Evolutionary conservation across 1,284 basidiomycete species (phyloP).

Genomic region (Leccinum variabile): DNA sequence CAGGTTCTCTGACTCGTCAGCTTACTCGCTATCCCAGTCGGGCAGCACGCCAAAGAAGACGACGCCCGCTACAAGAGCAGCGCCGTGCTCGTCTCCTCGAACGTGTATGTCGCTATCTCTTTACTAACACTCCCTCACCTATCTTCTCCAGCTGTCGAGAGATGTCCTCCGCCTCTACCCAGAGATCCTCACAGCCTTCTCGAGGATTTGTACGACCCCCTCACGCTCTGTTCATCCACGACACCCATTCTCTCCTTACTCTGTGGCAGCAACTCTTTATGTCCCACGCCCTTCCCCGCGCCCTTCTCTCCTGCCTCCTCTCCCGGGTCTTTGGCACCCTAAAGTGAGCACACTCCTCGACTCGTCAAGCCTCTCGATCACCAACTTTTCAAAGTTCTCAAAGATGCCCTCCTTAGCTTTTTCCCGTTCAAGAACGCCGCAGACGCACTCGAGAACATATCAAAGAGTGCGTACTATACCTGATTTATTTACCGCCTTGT

Average conservation of each 20-base stretch:
- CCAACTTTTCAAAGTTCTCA: slow-evolving; percentile 87
- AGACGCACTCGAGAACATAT: slow-evolving; percentile 95
- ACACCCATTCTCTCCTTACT: not conserved
- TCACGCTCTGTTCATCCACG: slow-evolving; percentile 78
- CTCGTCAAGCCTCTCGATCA: slow-evolving; percentile 50
- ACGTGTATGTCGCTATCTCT: slow-evolving; percentile 58
- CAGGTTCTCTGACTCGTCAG: slow-evolving; percentile 82
- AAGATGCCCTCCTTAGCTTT: slow-evolving; percentile 95
- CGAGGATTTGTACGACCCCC: slow-evolving; percentile 54
- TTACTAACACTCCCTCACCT: not conserved
- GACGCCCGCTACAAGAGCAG: slow-evolving; percentile 78
- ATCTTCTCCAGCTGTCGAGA: slow-evolving; percentile 63
- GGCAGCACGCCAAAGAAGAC: slow-evolving; percentile 65
- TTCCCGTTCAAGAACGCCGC: slow-evolving; percentile 94
- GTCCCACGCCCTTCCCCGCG: slow-evolving; percentile 61
- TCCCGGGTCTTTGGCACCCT: not conserved
- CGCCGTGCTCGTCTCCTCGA: slow-evolving; percentile 87
- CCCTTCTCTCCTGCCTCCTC: not conserved
- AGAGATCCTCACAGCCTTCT: not conserved
- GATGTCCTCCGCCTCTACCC: slow-evolving; percentile 81
- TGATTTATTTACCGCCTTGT: not conserved
- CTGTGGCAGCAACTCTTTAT: slow-evolving; percentile 46
- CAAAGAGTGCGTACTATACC: slow-evolving; percentile 70
- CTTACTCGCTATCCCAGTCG: slow-evolving; percentile 92
- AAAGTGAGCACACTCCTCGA: not conserved